Base-by-base conservation (phyloP, 352 stramenopile genomes). In the Thalassiosira hispida region DNA sequence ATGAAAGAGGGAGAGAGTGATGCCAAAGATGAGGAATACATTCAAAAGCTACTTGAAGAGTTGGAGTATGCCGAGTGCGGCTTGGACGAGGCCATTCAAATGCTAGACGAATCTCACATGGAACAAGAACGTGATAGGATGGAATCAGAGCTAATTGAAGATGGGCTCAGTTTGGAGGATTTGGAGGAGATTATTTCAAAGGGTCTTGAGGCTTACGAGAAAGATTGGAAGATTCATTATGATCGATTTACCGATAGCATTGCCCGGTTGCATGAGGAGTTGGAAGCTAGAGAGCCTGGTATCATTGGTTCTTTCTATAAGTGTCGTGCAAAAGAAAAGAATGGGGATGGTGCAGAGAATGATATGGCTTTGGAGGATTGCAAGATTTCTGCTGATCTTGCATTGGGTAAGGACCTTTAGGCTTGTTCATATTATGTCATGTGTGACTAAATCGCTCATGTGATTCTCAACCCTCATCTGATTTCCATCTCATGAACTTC, bases 211-310 rank as follows among this genome's bases (percentile, higher is more conserved):
- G 18, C 11, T 16, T 85, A 77, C 23, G 63, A 46, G 23, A 42
- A 53, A 5, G 12, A 71, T 14, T 86, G 78, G 80, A 27, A 66
- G 44, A 1, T 52, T 23, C 27, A 64, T 55, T 44, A 67, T 33
- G 53, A 73, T 42, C 20, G 68, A 46, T 64, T 69, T 29, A 40
- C 42, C 7, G 83, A 89, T 40, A 74, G 57, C 1, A 75, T 87
- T n/a, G 18, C 18, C 16, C 27, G 55, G 4, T 73, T 87, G 25
- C 79, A 87, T 5, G 76, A 87, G 27, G 75, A 86, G 40, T 55
- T 89, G 18, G 78, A 85, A 22, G 53, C 38, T 14, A 69, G 23
- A 33, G 61, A 77, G 16, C 42, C 67, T 0, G 67, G 70, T 56
- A 22, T 73, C 18, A 47, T 73, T 7, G 46, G 52, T 16, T 33